phyloP scores from a whole-genome alignment of 192 early-diverging fungal genomes.

The Gorgonomyces haynaldii region DNA sequence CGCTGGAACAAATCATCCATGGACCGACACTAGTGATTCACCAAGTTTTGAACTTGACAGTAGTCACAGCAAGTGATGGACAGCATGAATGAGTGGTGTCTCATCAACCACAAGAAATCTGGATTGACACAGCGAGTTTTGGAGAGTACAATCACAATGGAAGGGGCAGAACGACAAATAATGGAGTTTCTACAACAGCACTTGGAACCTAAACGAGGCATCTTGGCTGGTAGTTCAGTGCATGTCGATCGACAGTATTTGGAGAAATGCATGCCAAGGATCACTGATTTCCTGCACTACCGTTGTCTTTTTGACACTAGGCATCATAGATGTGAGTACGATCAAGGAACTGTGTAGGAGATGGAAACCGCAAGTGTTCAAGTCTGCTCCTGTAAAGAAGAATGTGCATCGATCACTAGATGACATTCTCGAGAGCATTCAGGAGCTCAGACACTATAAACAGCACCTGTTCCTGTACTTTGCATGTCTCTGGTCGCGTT shows the following conservation, averaged over 20 bases:
- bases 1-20: slow-evolving; percentile 6
- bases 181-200: slow-evolving; percentile 63
- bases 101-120: slow-evolving; percentile 71
- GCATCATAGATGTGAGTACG: slow-evolving; percentile 73
- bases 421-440: slow-evolving; percentile 86
- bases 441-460: slow-evolving; percentile 72
- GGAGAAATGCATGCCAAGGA: slow-evolving; percentile 61
- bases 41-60: slow-evolving; percentile 19
- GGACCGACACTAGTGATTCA: slow-evolving; percentile 62
- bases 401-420: slow-evolving; percentile 57
- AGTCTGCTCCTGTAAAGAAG: slow-evolving; percentile 47
- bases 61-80: slow-evolving; percentile 57
- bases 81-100: slow-evolving; percentile 85
- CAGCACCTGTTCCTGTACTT: slow-evolving; percentile 52
- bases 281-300: slow-evolving; percentile 72
- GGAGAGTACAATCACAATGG: slow-evolving; percentile 48
- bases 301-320: too few species aligned
- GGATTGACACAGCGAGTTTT: slow-evolving; percentile 72
- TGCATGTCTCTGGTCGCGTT: too few species aligned
- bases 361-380: slow-evolving; percentile 56
- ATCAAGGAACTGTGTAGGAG: slow-evolving; percentile 76
- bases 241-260: slow-evolving; percentile 85
- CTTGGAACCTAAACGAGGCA: slow-evolving; percentile 45
- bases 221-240: slow-evolving; percentile 87
- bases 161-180: slow-evolving; percentile 59